A percentile compares a stretch with the other conserved stretches of the same genome.
phyloP scores from a whole-genome alignment of 148 eudicot species.

The Rhododendron simsii region DNA sequence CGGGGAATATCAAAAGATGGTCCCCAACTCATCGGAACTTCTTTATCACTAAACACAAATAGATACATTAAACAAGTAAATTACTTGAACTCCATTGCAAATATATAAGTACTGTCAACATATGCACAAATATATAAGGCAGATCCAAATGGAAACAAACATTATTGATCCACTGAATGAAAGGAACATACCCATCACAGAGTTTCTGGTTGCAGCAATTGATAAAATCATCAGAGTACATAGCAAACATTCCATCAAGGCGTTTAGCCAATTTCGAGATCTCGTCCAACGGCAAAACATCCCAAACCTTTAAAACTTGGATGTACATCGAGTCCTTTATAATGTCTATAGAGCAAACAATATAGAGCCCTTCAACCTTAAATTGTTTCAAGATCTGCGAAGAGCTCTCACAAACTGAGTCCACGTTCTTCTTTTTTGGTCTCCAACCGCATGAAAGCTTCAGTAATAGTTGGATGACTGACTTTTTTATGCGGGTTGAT shows the following conservation, averaged over 20 bases:
- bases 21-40: conserved; percentile 59
- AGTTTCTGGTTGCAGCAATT: conserved; percentile 40
- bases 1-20: conserved; percentile 31
- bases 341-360: conserved; percentile 56
- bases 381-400: conserved; percentile 49
- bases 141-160: neutral
- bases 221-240: conserved; percentile 50
- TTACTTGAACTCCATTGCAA: neutral
- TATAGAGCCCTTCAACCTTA: conserved; percentile 55
- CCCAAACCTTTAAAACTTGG: conserved; percentile 77
- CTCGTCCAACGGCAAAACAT: conserved; percentile 51
- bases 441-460: conserved; percentile 73
- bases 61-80: neutral
- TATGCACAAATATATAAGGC: neutral
- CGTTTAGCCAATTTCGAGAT: conserved; percentile 48
- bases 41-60: conserved; percentile 35
- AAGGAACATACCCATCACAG: conserved; percentile 48
- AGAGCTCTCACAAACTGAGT: conserved; percentile 40
- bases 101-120: neutral
- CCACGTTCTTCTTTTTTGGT: conserved; percentile 46
- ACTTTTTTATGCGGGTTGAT: conserved; percentile 32
- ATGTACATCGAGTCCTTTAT: conserved; percentile 32
- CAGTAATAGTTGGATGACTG: conserved; percentile 45
- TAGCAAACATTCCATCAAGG: conserved; percentile 49
- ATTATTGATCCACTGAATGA: neutral